Evolutionary conservation across 1,139 yeast species (phyloP), one percentile per base, ranked within the genome.

Genomic region (Zygosaccharomyces sapae): DNA sequence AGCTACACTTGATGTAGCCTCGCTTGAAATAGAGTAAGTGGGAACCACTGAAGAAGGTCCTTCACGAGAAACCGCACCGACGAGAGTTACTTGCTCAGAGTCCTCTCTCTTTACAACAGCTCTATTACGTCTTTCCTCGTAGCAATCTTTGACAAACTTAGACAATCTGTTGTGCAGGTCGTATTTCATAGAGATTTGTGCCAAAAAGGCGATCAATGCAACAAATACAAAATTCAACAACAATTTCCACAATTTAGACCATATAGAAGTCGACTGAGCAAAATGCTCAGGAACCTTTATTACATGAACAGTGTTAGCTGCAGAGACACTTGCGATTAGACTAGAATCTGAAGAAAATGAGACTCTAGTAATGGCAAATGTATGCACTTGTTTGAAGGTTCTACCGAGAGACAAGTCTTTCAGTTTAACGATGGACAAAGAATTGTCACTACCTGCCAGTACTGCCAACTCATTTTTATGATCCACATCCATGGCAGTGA

Each of bases 311-410:
- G 88, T 76, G 52, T 86, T 84, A 2, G 95, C 87, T 1, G 94
- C 95, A 41, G 95, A 84, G 0, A 83, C 85, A 12, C 90, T 79
- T 1, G 90, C 95, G 43, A 89, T 69, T 47, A 76, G 71, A 36
- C 76, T 70, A 10, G 92, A 90, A 57, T 80, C 76, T 7, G 87
- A 83, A 12, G 87, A 82, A 51, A 89, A 80, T 0, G 80, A 72
- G 8, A 87, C 78, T 43, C 79, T 75, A 0, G 97, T 90, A 45
- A 90, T 82, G 8, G 96, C 92, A 66, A 87, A 86, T 6, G 76
- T 72, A 64, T 90, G 97, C 42, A 83, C 81, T 51, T 83, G 77
- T 44, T 75, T 74, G 51, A 81, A 71, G 5, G 74, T 68, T 49
- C 75, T 76, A 38, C 81, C 59, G 8, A 74, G 68, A 42, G 74